A percentile compares a stretch with the other conserved stretches of the same genome.
phyloP scores from a whole-genome alignment of 345 rosid genomes.

The Gossypium stocksii region DNA sequence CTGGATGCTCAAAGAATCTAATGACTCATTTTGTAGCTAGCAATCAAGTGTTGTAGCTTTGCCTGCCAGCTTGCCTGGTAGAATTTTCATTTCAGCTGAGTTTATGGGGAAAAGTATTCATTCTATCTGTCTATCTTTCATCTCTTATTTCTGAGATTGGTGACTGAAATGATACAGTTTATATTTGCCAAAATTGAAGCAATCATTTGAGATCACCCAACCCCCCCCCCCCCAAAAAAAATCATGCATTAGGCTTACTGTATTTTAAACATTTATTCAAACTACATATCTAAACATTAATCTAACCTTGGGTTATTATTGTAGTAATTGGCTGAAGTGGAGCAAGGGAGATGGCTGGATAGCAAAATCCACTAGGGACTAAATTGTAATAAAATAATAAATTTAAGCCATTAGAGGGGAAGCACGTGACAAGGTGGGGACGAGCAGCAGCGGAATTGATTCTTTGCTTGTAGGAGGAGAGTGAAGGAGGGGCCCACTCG shows the following conservation, averaged over 20 bases:
- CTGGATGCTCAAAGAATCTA: background rate
- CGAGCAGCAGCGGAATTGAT: conserved; percentile 48
- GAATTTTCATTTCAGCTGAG: conserved; percentile 8
- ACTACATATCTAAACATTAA: too few species aligned
- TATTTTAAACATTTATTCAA: too few species aligned
- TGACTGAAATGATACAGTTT: too few species aligned
- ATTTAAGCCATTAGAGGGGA: background rate
- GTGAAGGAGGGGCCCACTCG: conserved; percentile 40
- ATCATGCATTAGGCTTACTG: too few species aligned
- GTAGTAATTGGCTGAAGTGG: background rate
- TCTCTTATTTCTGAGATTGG: background rate
- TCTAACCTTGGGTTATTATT: background rate
- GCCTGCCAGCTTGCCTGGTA: background rate
- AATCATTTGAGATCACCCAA: background rate
- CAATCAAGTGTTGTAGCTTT: background rate
- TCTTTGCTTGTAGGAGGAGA: conserved; percentile 79
- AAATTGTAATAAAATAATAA: background rate
- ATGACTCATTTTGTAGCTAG: background rate
- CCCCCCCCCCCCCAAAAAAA: too few species aligned
- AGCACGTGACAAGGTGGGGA: background rate
- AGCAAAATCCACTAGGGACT: background rate
- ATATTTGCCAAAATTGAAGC: background rate
- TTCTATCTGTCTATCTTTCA: background rate
- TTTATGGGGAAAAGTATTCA: background rate
- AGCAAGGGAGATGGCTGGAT: background rate